Evolutionary conservation across 495 filamentous ascomycete species (phyloP).

Genomic region (Aspergillus heteromorphus): DNA sequence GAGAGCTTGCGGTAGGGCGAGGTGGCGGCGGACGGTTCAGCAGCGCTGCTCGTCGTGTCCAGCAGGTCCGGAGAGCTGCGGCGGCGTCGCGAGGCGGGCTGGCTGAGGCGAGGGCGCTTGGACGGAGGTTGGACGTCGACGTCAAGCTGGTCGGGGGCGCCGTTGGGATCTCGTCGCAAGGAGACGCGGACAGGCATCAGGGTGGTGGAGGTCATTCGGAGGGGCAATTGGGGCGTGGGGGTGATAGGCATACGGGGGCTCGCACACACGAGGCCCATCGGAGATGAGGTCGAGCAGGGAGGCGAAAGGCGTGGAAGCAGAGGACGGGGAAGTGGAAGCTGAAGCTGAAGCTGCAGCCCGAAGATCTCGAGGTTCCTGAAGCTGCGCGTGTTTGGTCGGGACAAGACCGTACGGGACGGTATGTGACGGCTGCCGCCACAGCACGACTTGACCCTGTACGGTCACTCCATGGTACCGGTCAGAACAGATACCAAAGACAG

Average conservation of each 20-base stretch:
- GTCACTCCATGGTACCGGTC: too few relatives aligned
- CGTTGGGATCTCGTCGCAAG: slow-evolving; percentile 27
- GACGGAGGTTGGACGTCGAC: slow-evolving; percentile 21
- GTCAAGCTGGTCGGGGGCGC: slow-evolving; percentile 15
- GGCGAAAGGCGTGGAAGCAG: too few relatives aligned
- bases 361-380: too few relatives aligned
- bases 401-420: too few relatives aligned
- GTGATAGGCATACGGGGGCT: background rate
- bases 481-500: too few relatives aligned
- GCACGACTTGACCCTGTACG: too few relatives aligned
- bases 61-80: slow-evolving; percentile 38
- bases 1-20: slow-evolving; percentile 8
- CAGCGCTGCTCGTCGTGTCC: slow-evolving; percentile 23
- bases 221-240: background rate
- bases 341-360: too few relatives aligned
- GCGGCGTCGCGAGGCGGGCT: slow-evolving; percentile 22
- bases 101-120: slow-evolving; percentile 28
- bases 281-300: background rate
- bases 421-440: too few relatives aligned
- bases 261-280: background rate
- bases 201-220: slow-evolving; percentile 11
- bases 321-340: too few relatives aligned
- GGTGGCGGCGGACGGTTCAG: slow-evolving; percentile 1
- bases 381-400: too few relatives aligned
- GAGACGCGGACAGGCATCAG: slow-evolving; percentile 37